A percentile compares a stretch with the other conserved stretches of the same genome.
Conservation (phyloP, 805 yeast species). For the Yamadazyma insecticola region DNA sequence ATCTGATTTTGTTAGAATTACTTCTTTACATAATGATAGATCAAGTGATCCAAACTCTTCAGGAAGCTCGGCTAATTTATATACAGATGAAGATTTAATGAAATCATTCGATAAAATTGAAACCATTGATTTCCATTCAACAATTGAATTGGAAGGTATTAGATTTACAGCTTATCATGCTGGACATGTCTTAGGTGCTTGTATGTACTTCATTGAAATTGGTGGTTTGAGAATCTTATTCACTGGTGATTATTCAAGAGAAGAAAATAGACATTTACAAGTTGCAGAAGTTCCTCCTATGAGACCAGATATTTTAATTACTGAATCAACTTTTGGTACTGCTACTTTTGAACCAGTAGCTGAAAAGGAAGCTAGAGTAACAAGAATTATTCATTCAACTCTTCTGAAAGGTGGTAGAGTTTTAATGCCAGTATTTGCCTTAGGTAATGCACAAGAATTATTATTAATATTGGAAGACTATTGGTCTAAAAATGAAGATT, state of each 20-base stretch:
- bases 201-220: slow-evolving; percentile 93
- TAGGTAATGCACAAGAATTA: slow-evolving; percentile 95
- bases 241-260: slow-evolving; percentile 97
- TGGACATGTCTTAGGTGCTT: slow-evolving; percentile 99
- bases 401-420: slow-evolving; percentile 87
- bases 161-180: slow-evolving; percentile 98
- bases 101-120: slow-evolving; percentile 87
- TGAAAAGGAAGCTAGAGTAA: slow-evolving; percentile 79
- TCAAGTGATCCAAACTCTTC: slow-evolving; percentile 38
- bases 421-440: slow-evolving; percentile 88
- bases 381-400: slow-evolving; percentile 79
- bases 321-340: slow-evolving; percentile 96
- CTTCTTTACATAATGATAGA: slow-evolving; percentile 44
- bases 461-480: slow-evolving; percentile 88
- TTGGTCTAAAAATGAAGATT: slow-evolving; percentile 81
- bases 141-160: slow-evolving; percentile 90
- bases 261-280: slow-evolving; percentile 90
- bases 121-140: slow-evolving; percentile 92
- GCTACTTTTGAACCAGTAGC: slow-evolving; percentile 91
- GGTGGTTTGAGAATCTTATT: slow-evolving; percentile 86
- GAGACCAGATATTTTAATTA: slow-evolving; percentile 83
- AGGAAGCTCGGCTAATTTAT: slow-evolving; percentile 47
- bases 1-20: slow-evolving; percentile 90
- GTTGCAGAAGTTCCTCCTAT: slow-evolving; percentile 90
- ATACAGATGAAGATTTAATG: slow-evolving; percentile 85